These are phyloP conservation scores for Arabis alpina DNA, from an alignment of 345 rosid genomes.

Conservation along the genomic window DNA sequence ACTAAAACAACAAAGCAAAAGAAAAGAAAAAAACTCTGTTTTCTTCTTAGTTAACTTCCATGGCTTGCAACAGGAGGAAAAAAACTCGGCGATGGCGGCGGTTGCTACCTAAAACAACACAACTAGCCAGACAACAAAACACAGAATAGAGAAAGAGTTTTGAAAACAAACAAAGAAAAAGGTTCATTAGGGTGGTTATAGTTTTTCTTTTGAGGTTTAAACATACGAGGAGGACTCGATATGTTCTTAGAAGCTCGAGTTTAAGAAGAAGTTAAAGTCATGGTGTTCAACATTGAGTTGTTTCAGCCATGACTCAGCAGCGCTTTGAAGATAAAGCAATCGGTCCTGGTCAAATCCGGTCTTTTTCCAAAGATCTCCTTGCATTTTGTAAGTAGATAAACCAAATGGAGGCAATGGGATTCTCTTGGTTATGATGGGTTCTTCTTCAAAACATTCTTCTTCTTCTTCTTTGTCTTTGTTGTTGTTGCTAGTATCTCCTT, in stretches of 20 bases:
- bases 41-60: constrained; percentile 34
- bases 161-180: constrained; percentile 16
- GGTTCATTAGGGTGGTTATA: constrained; percentile 19
- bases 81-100: constrained; percentile 24
- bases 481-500: constrained; percentile 57
- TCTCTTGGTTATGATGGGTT: constrained; percentile 30
- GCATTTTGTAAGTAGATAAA: constrained; percentile 72
- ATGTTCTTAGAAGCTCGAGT: constrained; percentile 31
- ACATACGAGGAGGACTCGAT: not conserved
- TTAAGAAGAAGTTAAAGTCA: constrained; percentile 62
- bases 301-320: constrained; percentile 87
- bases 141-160: not conserved
- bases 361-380: constrained; percentile 72
- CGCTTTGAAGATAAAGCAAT: constrained; percentile 49
- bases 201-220: not conserved
- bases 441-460: constrained; percentile 35
- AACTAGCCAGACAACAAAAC: constrained; percentile 25
- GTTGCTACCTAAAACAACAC: constrained; percentile 41
- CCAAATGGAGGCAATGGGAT: constrained; percentile 71
- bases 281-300: constrained; percentile 75
- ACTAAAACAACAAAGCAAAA: not conserved
- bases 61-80: constrained; percentile 32
- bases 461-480: constrained; percentile 44
- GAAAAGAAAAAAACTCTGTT: not conserved
- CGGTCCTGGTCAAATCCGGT: constrained; percentile 52